These are phyloP conservation scores for Agrocybe praecox DNA, from an alignment of 768 basidiomycete species.

Conservation along the genomic window DNA sequence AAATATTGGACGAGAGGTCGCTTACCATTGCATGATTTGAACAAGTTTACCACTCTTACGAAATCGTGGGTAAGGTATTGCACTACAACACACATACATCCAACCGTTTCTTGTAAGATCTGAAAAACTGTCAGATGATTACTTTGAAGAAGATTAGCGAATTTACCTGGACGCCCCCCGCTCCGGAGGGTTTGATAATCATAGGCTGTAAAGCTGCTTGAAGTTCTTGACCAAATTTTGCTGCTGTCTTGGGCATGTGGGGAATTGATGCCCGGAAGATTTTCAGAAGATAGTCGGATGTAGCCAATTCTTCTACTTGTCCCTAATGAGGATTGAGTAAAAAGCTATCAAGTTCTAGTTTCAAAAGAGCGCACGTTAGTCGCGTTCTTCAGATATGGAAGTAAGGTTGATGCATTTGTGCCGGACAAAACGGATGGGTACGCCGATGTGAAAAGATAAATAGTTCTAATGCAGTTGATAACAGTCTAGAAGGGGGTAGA, in stretches of 20 bases:
- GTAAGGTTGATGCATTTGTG: constrained; percentile 78
- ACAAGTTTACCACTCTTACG: constrained; percentile 68
- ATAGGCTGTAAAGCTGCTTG: constrained; percentile 84
- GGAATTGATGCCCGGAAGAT: constrained; percentile 87
- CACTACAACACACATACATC: constrained; percentile 88
- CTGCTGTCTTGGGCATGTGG: constrained; percentile 86
- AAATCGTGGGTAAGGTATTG: constrained; percentile 89
- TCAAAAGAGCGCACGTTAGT: constrained; percentile 55
- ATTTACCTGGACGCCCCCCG: constrained; percentile 67
- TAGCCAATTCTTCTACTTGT: constrained; percentile 81
- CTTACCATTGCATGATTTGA: constrained; percentile 86
- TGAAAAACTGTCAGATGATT: constrained; percentile 26
- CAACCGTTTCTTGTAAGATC: constrained; percentile 90
- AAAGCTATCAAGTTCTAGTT: background rate
- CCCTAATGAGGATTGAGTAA: background rate
- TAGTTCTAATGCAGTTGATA: constrained; percentile 82
- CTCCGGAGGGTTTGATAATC: constrained; percentile 82
- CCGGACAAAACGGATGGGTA: constrained; percentile 86
- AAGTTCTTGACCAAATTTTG: constrained; percentile 86
- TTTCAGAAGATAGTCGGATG: constrained; percentile 85
- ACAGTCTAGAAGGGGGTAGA: constrained; percentile 55
- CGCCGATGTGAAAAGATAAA: constrained; percentile 80
- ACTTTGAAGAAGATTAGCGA: background rate
- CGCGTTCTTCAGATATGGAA: constrained; percentile 89
- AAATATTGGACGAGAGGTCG: constrained; percentile 3